Conservation (phyloP, 345 rosid species). For the Salix purpurea region DNA sequence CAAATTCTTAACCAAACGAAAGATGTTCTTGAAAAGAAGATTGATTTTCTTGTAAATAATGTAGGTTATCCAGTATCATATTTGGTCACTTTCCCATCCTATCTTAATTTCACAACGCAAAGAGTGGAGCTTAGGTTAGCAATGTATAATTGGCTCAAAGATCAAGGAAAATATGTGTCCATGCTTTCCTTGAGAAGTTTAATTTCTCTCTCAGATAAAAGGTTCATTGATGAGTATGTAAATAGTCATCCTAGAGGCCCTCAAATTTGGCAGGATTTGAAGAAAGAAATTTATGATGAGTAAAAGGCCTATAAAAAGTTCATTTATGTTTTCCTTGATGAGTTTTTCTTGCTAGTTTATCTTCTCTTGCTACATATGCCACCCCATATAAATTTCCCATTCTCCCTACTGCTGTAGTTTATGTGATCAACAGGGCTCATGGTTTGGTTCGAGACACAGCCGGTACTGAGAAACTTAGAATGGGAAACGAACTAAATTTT, state of each 20-base stretch:
- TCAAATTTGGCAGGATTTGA: conserved; percentile 54
- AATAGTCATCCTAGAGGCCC: conserved; percentile 53
- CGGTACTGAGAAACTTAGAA: no score
- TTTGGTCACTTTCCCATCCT: conserved; percentile 49
- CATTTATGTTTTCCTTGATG: no score
- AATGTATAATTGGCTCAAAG: conserved; percentile 71
- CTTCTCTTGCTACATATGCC: no score
- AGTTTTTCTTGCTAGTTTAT: no score
- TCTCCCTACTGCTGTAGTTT: no score
- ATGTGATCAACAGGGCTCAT: no score
- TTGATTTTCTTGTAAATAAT: conserved; percentile 33
- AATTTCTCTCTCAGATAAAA: conserved; percentile 36
- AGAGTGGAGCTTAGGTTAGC: conserved; percentile 53
- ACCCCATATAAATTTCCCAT: no score
- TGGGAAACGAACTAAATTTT: no score
- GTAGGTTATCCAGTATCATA: conserved; percentile 53
- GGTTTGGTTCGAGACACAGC: no score
- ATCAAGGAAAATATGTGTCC: conserved; percentile 32
- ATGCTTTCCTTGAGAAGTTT: conserved; percentile 42
- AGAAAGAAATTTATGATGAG: conserved; percentile 29
- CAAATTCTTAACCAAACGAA: conserved; percentile 52
- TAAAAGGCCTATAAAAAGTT: not conserved
- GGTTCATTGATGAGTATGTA: conserved; percentile 39
- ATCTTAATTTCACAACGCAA: conserved; percentile 37
- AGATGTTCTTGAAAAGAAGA: conserved; percentile 47